Conservation (phyloP, 108 stramenopile species). For the Nannochloropsis granulata region DNA sequence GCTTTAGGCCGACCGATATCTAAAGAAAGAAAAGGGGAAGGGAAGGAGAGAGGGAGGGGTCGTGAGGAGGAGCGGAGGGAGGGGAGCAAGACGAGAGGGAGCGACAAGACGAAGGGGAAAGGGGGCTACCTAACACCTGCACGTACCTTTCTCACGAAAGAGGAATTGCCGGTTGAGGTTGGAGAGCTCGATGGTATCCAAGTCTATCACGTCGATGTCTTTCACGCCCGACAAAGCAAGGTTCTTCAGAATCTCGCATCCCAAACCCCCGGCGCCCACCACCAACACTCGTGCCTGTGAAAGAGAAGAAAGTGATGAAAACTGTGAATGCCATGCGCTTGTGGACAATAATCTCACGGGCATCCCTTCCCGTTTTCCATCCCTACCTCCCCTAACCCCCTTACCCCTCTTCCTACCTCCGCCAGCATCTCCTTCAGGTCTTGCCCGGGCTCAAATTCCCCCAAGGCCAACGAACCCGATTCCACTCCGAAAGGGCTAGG, state of each 20-base stretch:
- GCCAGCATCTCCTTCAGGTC: conserved; percentile 6
- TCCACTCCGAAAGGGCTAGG: conserved; percentile 36
- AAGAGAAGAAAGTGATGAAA: too few relatives aligned
- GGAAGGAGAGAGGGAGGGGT: not conserved
- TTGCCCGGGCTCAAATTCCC: conserved; percentile 36
- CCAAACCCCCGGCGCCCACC: conserved; percentile 96
- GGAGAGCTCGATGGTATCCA: conserved; percentile 96
- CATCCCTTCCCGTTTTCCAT: not conserved
- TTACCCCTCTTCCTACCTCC: not conserved
- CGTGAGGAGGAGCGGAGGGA: not conserved
- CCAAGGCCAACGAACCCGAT: conserved; percentile 38
- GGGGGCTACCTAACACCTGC: too few relatives aligned
- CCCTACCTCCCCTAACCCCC: not conserved
- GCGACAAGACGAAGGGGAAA: not conserved
- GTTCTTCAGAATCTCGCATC: conserved; percentile 92
- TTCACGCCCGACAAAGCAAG: conserved; percentile 74
- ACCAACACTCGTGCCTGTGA: conserved; percentile 55
- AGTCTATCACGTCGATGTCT: conserved; percentile 78
- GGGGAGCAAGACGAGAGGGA: not conserved
- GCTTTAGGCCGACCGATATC: conserved; percentile 43
- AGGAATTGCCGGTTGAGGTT: conserved; percentile 95
- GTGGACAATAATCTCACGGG: not conserved
- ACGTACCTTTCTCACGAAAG: conserved; percentile 45
- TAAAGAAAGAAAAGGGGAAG: not conserved
- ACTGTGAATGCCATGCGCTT: too few relatives aligned